phyloP scores from a whole-genome alignment of 176 grass and related monocot species.

The Rhynchospora tenuis region DNA sequence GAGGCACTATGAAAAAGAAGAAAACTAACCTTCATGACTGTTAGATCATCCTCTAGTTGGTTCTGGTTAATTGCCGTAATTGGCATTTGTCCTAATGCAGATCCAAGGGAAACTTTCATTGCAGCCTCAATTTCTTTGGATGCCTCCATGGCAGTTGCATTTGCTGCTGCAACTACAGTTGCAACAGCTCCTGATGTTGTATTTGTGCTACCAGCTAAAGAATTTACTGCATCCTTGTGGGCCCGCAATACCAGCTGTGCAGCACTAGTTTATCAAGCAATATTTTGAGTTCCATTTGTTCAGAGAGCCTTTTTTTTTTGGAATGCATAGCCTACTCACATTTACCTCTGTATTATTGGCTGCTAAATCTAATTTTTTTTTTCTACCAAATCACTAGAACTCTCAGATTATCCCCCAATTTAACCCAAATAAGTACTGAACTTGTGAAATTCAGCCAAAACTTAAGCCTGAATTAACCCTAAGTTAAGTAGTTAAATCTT shows the following conservation, averaged over 20 bases:
- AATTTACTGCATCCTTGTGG: constrained; percentile 94
- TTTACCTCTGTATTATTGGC: not conserved
- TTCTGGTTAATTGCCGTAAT: not conserved
- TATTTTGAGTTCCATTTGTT: not conserved
- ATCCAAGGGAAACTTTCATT: constrained; percentile 79
- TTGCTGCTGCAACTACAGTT: constrained; percentile 89
- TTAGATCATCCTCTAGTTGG: constrained; percentile 84
- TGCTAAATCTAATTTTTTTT: constrained; percentile 9
- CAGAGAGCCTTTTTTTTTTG: not conserved
- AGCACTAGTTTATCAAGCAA: constrained; percentile 47
- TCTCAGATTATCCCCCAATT: not conserved
- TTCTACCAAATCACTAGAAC: not conserved
- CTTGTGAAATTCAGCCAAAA: not conserved
- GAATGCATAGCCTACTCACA: not conserved
- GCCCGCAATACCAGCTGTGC: constrained; percentile 82
- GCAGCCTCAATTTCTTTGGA: constrained; percentile 87
- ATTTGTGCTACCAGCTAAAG: constrained; percentile 65
- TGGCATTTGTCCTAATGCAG: constrained; percentile 54
- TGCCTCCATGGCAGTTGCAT: constrained; percentile 77
- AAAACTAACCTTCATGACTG: constrained; percentile 85
- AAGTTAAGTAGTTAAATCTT: not conserved
- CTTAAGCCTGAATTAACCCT: not conserved
- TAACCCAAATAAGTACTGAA: not conserved
- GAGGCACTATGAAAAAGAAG: not conserved
- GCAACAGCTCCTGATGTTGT: constrained; percentile 74